Base-by-base conservation (phyloP, 179 eudicot species). In the Nepenthes alata region DNA sequence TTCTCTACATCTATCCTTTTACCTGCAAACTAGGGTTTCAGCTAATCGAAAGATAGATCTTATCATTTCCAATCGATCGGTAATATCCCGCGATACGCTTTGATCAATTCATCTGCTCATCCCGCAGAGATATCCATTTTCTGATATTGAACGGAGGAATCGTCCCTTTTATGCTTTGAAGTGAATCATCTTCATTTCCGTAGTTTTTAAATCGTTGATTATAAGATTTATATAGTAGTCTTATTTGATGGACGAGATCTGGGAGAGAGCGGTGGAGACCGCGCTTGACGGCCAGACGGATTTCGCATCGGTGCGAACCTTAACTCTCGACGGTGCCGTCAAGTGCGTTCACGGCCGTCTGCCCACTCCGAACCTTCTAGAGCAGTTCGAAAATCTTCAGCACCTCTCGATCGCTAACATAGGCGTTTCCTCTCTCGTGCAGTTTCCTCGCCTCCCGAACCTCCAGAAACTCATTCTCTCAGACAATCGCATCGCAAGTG, bases 261-360 rank as follows among this genome's bases (percentile, higher is more conserved):
- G 95, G 97, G 93, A 87, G 66, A 77, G 81, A 36, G 95, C 97
- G 64, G 97, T 90, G 58, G 88, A 77, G 59, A 80, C 86, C 69
- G 95, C 97, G 63, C 68, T 87, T 35, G 97, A 91, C 67, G 97
- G 97, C 49, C 72, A 83, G 67, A 78, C 70, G 6, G 88, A 91
- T 53, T 57, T 61, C 25, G 63, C 66, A 6, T 65, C 80, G 14
- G 84, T 78, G 1, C 64, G 80, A 61, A 74, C 77, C 69, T 67
- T 91, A 70, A 91, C 97, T 72, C 83, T 91, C 37, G 97, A 91
- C 87, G 90, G 97, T n/a, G 88, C 90, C 34, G 95, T 82, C 1
- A 91, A 91, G 83, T 91, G 97, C 66, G 49, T 82, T 3, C 87
- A 87, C 52, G 95, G 97, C n/a, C 86, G 95, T 58, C 72, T 91